These are phyloP conservation scores for Vitis hybrid DNA, from an alignment of 177 flowering plant genomes.

Conservation along the genomic window DNA sequence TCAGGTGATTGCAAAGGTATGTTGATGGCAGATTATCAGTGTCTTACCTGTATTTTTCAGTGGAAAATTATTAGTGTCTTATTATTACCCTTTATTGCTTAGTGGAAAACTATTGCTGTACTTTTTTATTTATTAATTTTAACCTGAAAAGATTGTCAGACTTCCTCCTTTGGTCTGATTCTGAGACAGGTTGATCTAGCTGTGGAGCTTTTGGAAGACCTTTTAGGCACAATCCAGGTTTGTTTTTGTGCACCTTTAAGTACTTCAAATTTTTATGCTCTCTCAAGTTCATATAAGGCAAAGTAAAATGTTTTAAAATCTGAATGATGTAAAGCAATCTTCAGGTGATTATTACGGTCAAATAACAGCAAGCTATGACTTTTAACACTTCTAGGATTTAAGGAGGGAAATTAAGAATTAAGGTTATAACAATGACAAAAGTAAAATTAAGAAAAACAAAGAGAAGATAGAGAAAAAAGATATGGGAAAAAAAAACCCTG, in stretches of 20 bases:
- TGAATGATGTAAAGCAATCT: too few relatives aligned
- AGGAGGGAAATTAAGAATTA: too few relatives aligned
- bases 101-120: conserved; percentile 3
- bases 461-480: neutral
- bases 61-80: too few relatives aligned
- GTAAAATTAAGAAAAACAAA: too few relatives aligned
- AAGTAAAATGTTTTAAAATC: too few relatives aligned
- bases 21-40: neutral
- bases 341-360: too few relatives aligned
- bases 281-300: too few relatives aligned
- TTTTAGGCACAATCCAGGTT: conserved; percentile 80
- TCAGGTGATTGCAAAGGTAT: conserved; percentile 81
- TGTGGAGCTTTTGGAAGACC: conserved; percentile 83
- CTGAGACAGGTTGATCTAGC: conserved; percentile 68
- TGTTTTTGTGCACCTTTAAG: neutral
- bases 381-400: too few relatives aligned
- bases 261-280: too few relatives aligned
- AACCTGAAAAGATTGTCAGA: neutral
- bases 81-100: neutral
- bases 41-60: too few relatives aligned
- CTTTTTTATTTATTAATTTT: neutral
- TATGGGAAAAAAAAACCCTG: neutral
- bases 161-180: neutral
- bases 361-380: too few relatives aligned
- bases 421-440: too few relatives aligned